Evolutionary conservation across 371 early-diverging fungal species (phyloP).

Genomic region (Dichotomocladium elegans): DNA sequence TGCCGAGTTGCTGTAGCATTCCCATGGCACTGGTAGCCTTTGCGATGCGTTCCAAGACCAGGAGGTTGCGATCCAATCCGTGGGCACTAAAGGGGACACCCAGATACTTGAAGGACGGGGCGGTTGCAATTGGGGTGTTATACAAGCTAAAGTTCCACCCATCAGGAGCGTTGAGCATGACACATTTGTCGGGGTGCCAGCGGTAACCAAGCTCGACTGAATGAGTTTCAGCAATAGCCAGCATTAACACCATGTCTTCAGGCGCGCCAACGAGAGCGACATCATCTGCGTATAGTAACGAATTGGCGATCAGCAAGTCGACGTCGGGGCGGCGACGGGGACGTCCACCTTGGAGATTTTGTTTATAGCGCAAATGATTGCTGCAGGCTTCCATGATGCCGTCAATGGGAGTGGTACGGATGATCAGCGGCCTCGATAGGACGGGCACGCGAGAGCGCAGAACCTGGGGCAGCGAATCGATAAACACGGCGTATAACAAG

Average conservation of each 20-base stretch:
- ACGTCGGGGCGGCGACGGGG: neutral
- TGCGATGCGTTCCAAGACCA: neutral
- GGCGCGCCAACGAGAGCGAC: constrained; percentile 8
- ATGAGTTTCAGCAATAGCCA: constrained; percentile 7
- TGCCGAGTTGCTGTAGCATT: neutral
- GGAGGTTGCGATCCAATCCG: neutral
- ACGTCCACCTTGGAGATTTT: neutral
- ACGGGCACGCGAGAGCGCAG: constrained; percentile 1
- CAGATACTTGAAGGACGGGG: neutral
- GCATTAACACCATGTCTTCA: neutral
- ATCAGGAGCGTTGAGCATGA: neutral
- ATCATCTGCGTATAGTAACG: constrained; percentile 14
- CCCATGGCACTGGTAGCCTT: constrained; percentile 1
- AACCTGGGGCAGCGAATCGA: constrained; percentile 11
- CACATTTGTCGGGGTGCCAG: constrained; percentile 19
- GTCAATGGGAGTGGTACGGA: neutral
- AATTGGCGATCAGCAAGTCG: neutral
- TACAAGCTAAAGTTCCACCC: neutral
- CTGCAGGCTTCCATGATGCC: neutral
- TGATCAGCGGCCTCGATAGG: neutral
- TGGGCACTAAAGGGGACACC: constrained; percentile 2
- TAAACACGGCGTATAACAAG: constrained; percentile 19
- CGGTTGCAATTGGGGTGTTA: neutral
- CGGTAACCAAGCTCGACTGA: constrained; percentile 9
- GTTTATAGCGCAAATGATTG: neutral